Percentiles rank a stretch among this genome's conserved stretches.
phyloP scores from a whole-genome alignment of 257 asterid species.

The Haberlea rhodopensis region DNA sequence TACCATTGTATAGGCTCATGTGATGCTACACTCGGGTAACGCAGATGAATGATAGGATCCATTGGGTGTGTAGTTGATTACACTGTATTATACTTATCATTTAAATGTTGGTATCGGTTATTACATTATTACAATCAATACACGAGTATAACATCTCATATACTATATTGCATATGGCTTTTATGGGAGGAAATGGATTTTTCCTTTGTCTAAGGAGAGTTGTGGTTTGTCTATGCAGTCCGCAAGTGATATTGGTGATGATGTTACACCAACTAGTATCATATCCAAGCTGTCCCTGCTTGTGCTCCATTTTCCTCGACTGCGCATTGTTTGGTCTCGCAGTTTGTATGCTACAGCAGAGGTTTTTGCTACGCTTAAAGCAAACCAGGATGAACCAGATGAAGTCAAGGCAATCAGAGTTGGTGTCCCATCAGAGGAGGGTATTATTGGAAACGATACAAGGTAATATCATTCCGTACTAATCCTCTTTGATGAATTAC shows the following conservation, averaged over 20 bases:
- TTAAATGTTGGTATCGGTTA: background rate
- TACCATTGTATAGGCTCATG: background rate
- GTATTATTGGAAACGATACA: conserved; percentile 74
- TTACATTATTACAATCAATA: background rate
- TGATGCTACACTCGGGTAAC: background rate
- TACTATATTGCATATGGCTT: background rate
- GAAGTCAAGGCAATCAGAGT: conserved; percentile 90
- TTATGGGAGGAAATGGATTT: conserved; percentile 6
- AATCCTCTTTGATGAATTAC: conserved; percentile 13
- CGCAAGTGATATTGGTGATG: conserved; percentile 83
- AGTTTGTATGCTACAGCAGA: conserved; percentile 96
- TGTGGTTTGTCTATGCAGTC: conserved; percentile 54
- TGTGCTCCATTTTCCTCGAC: conserved; percentile 96
- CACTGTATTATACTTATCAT: background rate
- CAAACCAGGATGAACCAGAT: conserved; percentile 98
- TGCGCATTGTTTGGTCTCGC: conserved; percentile 93
- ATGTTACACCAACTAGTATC: conserved; percentile 82
- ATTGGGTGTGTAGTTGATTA: background rate
- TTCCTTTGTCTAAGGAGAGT: conserved; percentile 16
- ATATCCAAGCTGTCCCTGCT: conserved; percentile 91
- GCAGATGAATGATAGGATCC: background rate
- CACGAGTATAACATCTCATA: background rate
- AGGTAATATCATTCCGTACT: conserved; percentile 43
- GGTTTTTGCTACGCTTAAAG: conserved; percentile 71
- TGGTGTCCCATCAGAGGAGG: conserved; percentile 98